phyloP scores from a whole-genome alignment of 2,329 filamentous ascomycete species.

The Colletotrichum ledebouriae region DNA sequence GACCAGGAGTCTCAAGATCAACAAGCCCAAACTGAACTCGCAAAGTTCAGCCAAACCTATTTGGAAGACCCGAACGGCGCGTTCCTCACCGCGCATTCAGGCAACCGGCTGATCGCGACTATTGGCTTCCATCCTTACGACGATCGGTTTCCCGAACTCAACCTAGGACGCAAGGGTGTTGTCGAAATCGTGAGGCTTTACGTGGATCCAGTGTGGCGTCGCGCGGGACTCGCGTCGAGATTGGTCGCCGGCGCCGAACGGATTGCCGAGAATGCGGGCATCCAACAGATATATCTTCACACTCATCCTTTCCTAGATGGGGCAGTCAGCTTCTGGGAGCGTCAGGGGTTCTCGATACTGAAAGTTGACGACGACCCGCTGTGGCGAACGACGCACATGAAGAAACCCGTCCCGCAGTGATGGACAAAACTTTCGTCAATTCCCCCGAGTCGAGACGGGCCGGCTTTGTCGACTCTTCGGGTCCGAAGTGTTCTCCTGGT shows the following conservation, averaged over 20 bases:
- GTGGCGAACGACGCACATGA: slow-evolving; percentile 50
- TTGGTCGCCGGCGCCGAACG: slow-evolving; percentile 43
- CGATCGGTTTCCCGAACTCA: slow-evolving; percentile 45
- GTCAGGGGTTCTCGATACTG: slow-evolving; percentile 44
- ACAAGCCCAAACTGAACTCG: slow-evolving; percentile 43
- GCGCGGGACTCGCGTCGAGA: slow-evolving; percentile 47
- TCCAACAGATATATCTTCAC: slow-evolving; percentile 47
- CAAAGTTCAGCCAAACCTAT: slow-evolving; percentile 44
- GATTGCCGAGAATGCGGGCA: slow-evolving; percentile 36
- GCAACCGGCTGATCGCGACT: slow-evolving; percentile 45
- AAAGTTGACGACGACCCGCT: slow-evolving; percentile 46
- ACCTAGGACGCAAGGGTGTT: slow-evolving; percentile 39
- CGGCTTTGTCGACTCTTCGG: too few species aligned
- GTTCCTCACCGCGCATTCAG: slow-evolving; percentile 43
- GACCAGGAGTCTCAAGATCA: slow-evolving; percentile 42
- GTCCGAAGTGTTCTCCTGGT: too few species aligned
- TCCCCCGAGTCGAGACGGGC: too few species aligned
- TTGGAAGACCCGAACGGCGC: slow-evolving; percentile 44
- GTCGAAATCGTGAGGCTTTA: slow-evolving; percentile 49
- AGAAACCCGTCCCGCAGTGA: neutral
- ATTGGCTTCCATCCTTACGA: slow-evolving; percentile 48
- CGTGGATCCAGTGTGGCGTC: slow-evolving; percentile 47
- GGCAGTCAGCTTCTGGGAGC: slow-evolving; percentile 47
- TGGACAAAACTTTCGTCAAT: too few species aligned
- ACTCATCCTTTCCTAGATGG: slow-evolving; percentile 48